Conservation (phyloP, 2,329 filamentous ascomycete genomes). For the Xenoacremonium recifei region DNA sequence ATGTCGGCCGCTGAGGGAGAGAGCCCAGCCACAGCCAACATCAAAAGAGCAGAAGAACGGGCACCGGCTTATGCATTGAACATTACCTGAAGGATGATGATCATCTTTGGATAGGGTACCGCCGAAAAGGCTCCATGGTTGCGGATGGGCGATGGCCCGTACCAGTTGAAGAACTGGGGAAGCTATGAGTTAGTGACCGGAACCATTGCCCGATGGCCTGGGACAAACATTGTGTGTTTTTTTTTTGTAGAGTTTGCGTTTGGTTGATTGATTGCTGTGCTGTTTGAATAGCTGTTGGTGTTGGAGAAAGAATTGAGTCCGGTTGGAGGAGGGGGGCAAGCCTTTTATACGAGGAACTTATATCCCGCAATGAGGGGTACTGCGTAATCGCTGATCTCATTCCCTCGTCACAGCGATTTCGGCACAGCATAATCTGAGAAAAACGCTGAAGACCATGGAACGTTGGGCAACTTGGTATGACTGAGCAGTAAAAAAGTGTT, state of each 20-base stretch:
- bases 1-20: neutral
- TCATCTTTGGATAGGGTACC: conserved; percentile 36
- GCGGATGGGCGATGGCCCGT: conserved; percentile 21
- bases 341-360: no score
- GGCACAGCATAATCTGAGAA: no score
- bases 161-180: conserved; percentile 19
- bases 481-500: no score
- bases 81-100: conserved; percentile 40
- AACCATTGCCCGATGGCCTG: neutral
- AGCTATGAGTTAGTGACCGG: neutral
- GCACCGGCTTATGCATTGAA: conserved; percentile 65
- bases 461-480: no score
- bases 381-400: neutral
- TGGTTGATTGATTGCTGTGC: neutral
- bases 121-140: conserved; percentile 35
- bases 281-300: neutral
- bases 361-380: neutral
- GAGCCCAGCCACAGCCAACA: neutral
- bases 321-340: neutral
- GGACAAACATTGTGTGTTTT: neutral
- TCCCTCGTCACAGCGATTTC: neutral
- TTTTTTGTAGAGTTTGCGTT: neutral
- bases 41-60: conserved; percentile 20
- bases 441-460: no score
- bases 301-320: neutral